A percentile compares a stretch with the other conserved stretches of the same genome.
phyloP scores from a whole-genome alignment of 1,284 basidiomycete species.

The Ceratobasidium sp. region DNA sequence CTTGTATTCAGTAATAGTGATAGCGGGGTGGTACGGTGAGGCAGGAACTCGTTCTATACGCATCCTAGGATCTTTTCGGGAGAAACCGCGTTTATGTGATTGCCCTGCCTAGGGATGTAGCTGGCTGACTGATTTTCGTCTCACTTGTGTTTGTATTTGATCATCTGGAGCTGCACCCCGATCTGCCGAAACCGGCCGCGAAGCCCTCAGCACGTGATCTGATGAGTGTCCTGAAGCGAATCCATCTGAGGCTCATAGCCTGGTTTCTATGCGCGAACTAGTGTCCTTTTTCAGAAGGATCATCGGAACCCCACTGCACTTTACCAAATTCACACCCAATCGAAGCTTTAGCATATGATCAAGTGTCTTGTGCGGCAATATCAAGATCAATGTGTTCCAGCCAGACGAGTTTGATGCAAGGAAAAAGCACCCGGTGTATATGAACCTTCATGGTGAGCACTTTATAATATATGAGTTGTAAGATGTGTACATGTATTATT shows the following conservation, averaged over 20 bases:
- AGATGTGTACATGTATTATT: not conserved
- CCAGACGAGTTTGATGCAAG: not conserved
- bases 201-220: not conserved
- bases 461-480: not conserved
- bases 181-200: no score
- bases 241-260: not conserved
- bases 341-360: constrained; percentile 12
- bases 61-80: not conserved
- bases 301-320: not conserved
- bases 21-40: not conserved
- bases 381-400: constrained; percentile 13
- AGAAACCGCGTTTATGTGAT: not conserved
- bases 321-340: constrained; percentile 24
- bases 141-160: no score
- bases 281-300: constrained; percentile 1
- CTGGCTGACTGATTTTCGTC: no score
- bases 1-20: not conserved
- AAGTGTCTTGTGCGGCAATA: not conserved
- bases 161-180: no score
- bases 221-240: no score
- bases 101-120: no score
- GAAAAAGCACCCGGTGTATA: constrained; percentile 27
- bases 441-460: constrained; percentile 40
- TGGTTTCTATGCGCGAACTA: not conserved
- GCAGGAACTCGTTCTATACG: not conserved